Evolutionary conservation across 176 grass and related monocot species (phyloP), one percentile per base, ranked within the genome.

Genomic region (Zoysia japonica): DNA sequence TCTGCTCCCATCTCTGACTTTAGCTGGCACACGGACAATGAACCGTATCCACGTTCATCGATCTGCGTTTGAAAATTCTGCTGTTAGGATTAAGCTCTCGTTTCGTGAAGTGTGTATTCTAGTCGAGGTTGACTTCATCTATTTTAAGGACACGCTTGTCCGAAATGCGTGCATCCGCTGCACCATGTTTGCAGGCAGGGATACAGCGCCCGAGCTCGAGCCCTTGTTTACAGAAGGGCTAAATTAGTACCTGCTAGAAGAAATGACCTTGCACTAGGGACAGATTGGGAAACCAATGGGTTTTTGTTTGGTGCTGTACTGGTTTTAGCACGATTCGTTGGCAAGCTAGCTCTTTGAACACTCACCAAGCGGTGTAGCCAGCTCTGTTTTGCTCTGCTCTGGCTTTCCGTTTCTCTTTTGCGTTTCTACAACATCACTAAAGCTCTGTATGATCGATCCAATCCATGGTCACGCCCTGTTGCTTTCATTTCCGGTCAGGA

Each of bases 401-500:
- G 55, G 55, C 68, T 51, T 61, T 37, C 73, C 11, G 17, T 11
- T 44, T 44, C 50, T 38, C 11, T 42, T 42, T 67, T 47, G 64
- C 5, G 13, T 35, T 35, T 73, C 49, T 63, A 76, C 65, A 15
- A 71, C 20, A 16, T 19, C 11, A 55, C 35, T 17, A 52, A 10
- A 43, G 35, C 19, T 52, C 12, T 68, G 19, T 28, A 56, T 5
- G 42, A 47, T 40, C 11, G 40, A 76, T 87, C 78, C 47, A 62
- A 79, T 88, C 75, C 9, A 59, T 40, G 39, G 71, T 37, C 46
- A 54, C 12, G n/a, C 14, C 54, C 10, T 38, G 61, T 74, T 72
- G 74, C 74, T 61, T 59, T 79, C 80, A 36, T 66, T 44, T 68
- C 11, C 53, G 45, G 46, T 8, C 75, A 78, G 43, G 61, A 78